These are phyloP conservation scores for Verbena officinalis DNA, from an alignment of 257 asterid species.

Conservation along the genomic window DNA sequence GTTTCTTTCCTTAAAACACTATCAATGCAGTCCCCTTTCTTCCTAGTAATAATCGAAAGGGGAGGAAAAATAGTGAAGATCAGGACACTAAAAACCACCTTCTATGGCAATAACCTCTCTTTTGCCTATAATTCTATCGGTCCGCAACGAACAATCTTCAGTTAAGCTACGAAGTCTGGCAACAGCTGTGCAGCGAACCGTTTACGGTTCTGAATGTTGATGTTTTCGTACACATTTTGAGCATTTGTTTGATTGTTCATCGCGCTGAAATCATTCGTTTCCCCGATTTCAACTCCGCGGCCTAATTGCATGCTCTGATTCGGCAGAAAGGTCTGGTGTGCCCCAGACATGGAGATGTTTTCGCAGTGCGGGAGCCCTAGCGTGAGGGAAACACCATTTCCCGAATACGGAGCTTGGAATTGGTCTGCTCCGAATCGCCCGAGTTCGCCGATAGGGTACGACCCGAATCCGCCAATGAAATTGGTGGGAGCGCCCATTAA, in stretches of 20 bases:
- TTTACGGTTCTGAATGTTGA: constrained; percentile 78
- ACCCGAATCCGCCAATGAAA: constrained; percentile 87
- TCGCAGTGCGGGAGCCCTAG: constrained; percentile 90
- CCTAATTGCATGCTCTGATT: constrained; percentile 62
- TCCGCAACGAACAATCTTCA: too few relatives aligned
- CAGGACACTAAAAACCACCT: constrained; percentile 16
- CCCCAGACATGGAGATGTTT: constrained; percentile 63
- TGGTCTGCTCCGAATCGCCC: constrained; percentile 71
- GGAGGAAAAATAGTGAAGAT: constrained; percentile 36
- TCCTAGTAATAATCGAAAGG: constrained; percentile 38
- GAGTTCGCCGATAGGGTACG: constrained; percentile 72
- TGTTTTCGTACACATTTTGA: constrained; percentile 62
- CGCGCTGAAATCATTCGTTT: constrained; percentile 48
- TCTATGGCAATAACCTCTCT: constrained; percentile 5
- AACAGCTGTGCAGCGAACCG: constrained; percentile 77
- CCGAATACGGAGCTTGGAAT: constrained; percentile 70
- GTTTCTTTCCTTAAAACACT: constrained; percentile 49
- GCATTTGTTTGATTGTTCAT: constrained; percentile 48
- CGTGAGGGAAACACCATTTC: constrained; percentile 82
- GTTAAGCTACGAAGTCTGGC: constrained; percentile 84
- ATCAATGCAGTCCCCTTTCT: constrained; percentile 43
- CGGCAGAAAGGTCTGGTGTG: constrained; percentile 65
- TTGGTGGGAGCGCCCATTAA: constrained; percentile 79
- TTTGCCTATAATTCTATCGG: not conserved
- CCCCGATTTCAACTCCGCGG: constrained; percentile 56